These are phyloP conservation scores for Pythium apleroticum DNA, from an alignment of 352 stramenopile genomes.

Conservation along the genomic window DNA sequence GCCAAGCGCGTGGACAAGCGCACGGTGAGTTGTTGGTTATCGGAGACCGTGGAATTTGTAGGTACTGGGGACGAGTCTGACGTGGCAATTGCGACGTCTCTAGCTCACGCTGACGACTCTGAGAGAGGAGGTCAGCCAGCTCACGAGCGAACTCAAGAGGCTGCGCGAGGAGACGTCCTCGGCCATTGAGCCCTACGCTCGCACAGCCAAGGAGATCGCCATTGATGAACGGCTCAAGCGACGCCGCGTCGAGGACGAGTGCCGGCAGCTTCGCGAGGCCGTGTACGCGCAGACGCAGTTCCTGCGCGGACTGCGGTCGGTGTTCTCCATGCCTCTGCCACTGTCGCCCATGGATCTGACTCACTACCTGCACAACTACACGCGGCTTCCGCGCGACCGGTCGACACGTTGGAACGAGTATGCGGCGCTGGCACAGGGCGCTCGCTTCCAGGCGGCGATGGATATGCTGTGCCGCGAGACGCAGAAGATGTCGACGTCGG, in stretches of 20 bases:
- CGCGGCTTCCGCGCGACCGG: not conserved
- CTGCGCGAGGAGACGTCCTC: not conserved
- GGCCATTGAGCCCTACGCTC: not conserved
- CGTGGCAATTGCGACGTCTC: too few species aligned
- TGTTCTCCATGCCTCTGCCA: not conserved
- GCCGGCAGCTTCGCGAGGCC: not conserved
- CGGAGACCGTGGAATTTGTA: too few species aligned
- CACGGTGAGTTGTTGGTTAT: too few species aligned
- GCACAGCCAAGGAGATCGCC: not conserved
- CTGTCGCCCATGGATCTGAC: not conserved
- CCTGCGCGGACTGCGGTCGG: not conserved
- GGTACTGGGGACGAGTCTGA: too few species aligned
- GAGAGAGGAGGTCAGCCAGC: not conserved
- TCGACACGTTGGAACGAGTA: too few species aligned
- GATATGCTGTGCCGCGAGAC: constrained; percentile 6
- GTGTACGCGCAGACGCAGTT: constrained; percentile 17
- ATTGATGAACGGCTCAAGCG: constrained; percentile 6
- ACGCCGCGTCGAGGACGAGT: constrained; percentile 13
- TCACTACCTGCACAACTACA: not conserved
- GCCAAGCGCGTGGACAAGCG: too few species aligned
- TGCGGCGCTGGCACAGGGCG: too few species aligned
- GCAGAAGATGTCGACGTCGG: not conserved
- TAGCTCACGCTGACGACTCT: not conserved
- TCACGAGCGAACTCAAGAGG: not conserved
- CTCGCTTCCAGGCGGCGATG: too few species aligned